Base-by-base conservation (phyloP, 306 rosid species). In the Trichosanthes truncata region DNA sequence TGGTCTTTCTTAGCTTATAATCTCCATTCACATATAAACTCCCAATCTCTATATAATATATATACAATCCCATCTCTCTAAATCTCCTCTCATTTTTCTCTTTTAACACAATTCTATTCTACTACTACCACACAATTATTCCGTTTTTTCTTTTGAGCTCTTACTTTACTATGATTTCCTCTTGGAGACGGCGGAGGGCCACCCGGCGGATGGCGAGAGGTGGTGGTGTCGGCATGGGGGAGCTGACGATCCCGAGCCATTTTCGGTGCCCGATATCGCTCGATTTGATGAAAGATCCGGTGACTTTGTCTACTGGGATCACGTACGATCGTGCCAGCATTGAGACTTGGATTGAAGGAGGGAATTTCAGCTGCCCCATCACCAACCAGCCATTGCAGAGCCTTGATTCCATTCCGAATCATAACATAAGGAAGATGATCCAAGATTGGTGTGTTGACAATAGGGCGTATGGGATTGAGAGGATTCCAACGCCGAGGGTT, bases 281-380 rank as follows among this genome's bases (percentile, higher is more conserved):
- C 0, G 91, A 88, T 35, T 67, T 88, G 81, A 88, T 88, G 91
- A 88, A 86, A 72, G 91, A 88, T 77, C 91, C 91, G 6, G 89
- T 88, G n/a, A 88, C 88, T 43, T 61, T 88, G 31, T 76, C 81
- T 4, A 86, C 91, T 1, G 91, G 91, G 14, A 88, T 84, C 40
- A 88, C 91, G 6, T 88, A 88, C 41, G 91, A 88, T 67, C 85
- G 91, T 0, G 75, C 38, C 5, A 88, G 85, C 80, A 88, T 88
- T 52, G 91, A 88, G 67, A 86, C 79, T 3, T 88, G 91, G 91
- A 76, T 88, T 5, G 89, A 88, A 40, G 80, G 82, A 26, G 89
- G 88, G 31, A 88, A 88, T 45, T 49, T 76, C 66, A 86, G 79
- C 9, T 88, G 89, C 62, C 91, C 91, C 0, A 81, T 83, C 10